A percentile compares a stretch with the other conserved stretches of the same genome.
Evolutionary conservation across 139 green algal species (phyloP).

Genomic region (Choricystis sp.): DNA sequence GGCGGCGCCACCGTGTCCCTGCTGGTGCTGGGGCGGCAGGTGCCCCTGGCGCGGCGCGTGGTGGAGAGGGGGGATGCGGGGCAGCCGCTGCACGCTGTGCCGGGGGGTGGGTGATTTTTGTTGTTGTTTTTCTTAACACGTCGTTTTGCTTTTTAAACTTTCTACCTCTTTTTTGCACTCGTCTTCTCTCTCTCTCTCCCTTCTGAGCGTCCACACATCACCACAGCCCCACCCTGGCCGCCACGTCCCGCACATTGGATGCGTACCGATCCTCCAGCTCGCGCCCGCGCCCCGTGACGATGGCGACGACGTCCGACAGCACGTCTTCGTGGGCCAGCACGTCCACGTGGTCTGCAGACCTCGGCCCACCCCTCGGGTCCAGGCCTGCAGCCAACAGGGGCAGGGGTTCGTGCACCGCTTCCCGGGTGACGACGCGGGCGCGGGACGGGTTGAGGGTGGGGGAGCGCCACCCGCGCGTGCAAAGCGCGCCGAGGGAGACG

Average conservation of each 20-base stretch:
- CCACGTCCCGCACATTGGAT: neutral
- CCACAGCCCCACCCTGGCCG: neutral
- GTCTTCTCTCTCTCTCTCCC: neutral
- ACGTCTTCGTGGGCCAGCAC: conserved; percentile 47
- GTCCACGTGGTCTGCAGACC: conserved; percentile 36
- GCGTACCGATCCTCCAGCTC: conserved; percentile 13
- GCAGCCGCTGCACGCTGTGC: conserved; percentile 47
- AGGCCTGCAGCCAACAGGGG: conserved; percentile 12
- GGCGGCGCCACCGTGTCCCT: conserved; percentile 54
- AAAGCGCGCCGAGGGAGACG: conserved; percentile 21
- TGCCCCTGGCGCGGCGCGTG: conserved; percentile 48
- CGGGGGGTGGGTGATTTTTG: too few relatives aligned
- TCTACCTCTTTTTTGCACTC: too few relatives aligned
- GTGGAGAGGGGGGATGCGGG: conserved; percentile 49
- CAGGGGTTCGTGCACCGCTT: conserved; percentile 30
- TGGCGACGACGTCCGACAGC: conserved; percentile 33
- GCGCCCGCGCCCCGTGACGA: conserved; percentile 27
- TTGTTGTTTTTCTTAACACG: too few relatives aligned
- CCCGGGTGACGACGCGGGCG: conserved; percentile 26
- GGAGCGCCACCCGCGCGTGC: conserved; percentile 5
- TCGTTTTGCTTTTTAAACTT: too few relatives aligned
- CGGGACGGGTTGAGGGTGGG: conserved; percentile 42
- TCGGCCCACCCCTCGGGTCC: conserved; percentile 18
- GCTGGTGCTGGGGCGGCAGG: conserved; percentile 72
- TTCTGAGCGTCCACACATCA: too few relatives aligned